Conservation (phyloP, 176 grass and related monocot species). For the Cenchrus americanus region DNA sequence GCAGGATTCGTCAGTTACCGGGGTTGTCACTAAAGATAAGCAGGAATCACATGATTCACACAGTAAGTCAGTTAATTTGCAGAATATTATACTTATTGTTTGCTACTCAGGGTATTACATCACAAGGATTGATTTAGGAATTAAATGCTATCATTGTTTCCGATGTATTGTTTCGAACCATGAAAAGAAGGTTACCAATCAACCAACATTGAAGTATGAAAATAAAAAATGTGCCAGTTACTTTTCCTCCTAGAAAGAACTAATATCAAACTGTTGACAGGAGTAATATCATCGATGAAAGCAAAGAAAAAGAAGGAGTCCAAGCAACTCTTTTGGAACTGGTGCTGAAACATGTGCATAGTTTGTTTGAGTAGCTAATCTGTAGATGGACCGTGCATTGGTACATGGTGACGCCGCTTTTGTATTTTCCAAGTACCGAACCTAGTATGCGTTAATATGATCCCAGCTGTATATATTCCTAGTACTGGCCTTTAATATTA, state of each 20-base stretch:
- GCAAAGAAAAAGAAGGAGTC: background rate
- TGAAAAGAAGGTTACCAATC: background rate
- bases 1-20: constrained; percentile 35
- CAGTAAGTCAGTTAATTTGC: constrained; percentile 13
- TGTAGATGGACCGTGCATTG: background rate
- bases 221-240: background rate
- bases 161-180: background rate
- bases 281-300: background rate
- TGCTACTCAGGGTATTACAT: background rate
- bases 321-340: background rate
- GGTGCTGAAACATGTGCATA: background rate
- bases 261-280: background rate
- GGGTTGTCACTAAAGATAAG: background rate
- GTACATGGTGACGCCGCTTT: background rate
- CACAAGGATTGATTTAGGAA: background rate
- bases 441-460: background rate
- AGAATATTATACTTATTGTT: background rate
- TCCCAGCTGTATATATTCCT: background rate
- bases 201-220: background rate
- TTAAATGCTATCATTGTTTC: background rate
- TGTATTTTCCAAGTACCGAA: background rate
- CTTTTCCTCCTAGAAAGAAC: background rate
- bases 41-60: constrained; percentile 9
- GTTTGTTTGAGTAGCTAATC: background rate
- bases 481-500: background rate